Conservation (phyloP, 169 alveolate species). For the Plasmodium sp. region DNA sequence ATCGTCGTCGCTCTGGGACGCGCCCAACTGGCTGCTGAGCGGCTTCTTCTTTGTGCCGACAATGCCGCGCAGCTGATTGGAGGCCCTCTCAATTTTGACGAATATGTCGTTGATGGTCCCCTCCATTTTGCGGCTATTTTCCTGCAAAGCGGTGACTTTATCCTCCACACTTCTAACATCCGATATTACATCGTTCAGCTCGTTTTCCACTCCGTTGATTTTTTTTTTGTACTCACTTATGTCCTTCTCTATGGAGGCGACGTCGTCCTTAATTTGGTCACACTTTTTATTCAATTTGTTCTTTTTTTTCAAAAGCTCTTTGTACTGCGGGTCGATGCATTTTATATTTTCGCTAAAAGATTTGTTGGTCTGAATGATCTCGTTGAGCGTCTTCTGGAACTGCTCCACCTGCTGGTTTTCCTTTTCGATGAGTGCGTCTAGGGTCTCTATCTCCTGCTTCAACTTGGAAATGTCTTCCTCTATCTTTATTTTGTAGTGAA, state of each 20-base stretch:
- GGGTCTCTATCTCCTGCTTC: slow-evolving; percentile 17
- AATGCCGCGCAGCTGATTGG: slow-evolving; percentile 29
- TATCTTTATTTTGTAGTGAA: slow-evolving; percentile 48
- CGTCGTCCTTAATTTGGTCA: slow-evolving; percentile 37
- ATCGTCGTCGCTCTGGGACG: not conserved
- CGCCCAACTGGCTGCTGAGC: not conserved
- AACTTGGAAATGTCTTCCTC: slow-evolving; percentile 61
- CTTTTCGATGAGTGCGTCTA: slow-evolving; percentile 13
- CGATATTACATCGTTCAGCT: not conserved
- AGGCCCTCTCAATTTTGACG: slow-evolving; percentile 54
- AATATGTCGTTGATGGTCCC: slow-evolving; percentile 26
- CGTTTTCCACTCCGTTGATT: not conserved
- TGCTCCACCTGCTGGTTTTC: slow-evolving; percentile 3
- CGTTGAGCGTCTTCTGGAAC: slow-evolving; percentile 53
- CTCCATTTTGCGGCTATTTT: slow-evolving; percentile 33
- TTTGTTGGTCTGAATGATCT: slow-evolving; percentile 59
- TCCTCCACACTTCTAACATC: slow-evolving; percentile 31
- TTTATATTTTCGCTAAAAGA: slow-evolving; percentile 50
- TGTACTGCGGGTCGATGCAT: slow-evolving; percentile 57
- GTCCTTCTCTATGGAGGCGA: not conserved
- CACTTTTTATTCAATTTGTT: slow-evolving; percentile 64
- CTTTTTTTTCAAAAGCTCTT: slow-evolving; percentile 59
- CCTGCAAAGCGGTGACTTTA: slow-evolving; percentile 9
- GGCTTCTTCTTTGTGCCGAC: not conserved
- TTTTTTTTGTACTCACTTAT: slow-evolving; percentile 41